Conservation (phyloP, 2,329 filamentous ascomycete genomes). For the Juglanconis sp. region DNA sequence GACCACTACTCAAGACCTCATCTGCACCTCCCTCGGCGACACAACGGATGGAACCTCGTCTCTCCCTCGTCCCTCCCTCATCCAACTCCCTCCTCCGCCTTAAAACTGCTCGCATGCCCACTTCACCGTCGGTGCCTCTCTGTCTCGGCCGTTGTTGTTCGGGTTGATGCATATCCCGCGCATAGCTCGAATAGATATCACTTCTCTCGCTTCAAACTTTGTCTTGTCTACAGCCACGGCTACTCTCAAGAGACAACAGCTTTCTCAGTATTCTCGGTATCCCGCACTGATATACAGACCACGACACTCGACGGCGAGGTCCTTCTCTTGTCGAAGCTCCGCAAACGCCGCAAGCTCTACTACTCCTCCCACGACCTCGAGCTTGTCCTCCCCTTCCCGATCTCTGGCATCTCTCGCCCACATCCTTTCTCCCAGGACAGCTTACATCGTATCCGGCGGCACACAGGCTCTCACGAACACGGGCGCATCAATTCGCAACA, state of each 20-base stretch:
- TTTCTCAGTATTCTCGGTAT: background rate
- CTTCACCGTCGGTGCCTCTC: background rate
- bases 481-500: constrained; percentile 13
- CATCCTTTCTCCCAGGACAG: background rate
- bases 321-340: background rate
- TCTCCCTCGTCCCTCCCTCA: background rate
- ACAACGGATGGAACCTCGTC: background rate
- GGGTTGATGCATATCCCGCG: constrained; percentile 8
- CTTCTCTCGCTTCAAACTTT: background rate
- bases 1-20: background rate
- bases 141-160: background rate
- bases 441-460: background rate
- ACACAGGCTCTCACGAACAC: background rate
- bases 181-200: constrained; percentile 1
- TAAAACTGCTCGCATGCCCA: constrained; percentile 5
- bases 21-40: background rate
- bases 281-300: no score
- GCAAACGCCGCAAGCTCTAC: background rate
- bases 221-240: background rate
- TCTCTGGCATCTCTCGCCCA: background rate
- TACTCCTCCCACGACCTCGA: background rate
- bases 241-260: background rate
- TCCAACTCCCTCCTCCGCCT: background rate
- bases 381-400: no score
- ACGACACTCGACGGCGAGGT: background rate